Evolutionary conservation across 2,329 filamentous ascomycete genomes (phyloP).

Genomic region (Magnaporthiopsis poae): DNA sequence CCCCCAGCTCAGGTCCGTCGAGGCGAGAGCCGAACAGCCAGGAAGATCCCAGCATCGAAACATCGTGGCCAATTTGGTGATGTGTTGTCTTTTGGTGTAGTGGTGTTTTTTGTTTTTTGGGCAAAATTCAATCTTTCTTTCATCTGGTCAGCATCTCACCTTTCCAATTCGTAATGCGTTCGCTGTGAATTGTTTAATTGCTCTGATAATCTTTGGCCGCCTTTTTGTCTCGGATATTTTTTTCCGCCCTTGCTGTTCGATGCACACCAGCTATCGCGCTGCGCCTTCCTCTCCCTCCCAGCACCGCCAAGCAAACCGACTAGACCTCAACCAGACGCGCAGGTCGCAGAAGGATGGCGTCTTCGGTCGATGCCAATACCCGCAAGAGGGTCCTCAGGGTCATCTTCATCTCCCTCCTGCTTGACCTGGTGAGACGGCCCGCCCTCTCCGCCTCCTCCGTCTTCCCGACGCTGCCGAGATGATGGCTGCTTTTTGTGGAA

Average conservation of each 20-base stretch:
- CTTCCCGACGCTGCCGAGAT: neutral
- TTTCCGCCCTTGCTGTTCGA: neutral
- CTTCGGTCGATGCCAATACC: slow-evolving; percentile 38
- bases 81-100: neutral
- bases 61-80: neutral
- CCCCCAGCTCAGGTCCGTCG: neutral
- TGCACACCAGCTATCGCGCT: neutral
- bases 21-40: neutral
- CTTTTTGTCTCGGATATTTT: neutral
- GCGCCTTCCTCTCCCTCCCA: too few relatives aligned
- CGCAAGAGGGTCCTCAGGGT: slow-evolving; percentile 78
- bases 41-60: neutral
- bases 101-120: neutral
- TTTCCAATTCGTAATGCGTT: neutral
- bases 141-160: neutral
- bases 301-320: neutral
- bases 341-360: slow-evolving; percentile 25
- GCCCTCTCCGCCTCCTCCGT: neutral
- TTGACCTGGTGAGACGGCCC: slow-evolving; percentile 63
- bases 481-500: neutral
- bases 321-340: slow-evolving; percentile 6
- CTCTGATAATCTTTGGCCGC: neutral
- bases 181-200: neutral
- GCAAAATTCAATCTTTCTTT: neutral
- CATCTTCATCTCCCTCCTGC: slow-evolving; percentile 76